Evolutionary conservation across 352 stramenopile genomes (phyloP).

Genomic region (Phytophthora citrophthora): DNA sequence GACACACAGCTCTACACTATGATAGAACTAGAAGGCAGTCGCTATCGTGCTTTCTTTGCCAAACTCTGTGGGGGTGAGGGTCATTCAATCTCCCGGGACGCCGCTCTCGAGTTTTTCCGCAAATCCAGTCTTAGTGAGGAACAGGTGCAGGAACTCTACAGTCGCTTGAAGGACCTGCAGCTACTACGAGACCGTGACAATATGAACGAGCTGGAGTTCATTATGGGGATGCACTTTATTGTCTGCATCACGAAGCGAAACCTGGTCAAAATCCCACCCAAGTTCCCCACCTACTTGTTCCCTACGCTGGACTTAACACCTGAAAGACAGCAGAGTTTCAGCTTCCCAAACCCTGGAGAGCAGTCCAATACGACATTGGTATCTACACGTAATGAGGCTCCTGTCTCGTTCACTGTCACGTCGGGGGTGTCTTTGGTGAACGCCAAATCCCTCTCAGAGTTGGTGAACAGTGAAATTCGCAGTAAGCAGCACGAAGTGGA

Average conservation of each 20-base stretch:
- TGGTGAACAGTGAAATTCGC: constrained; percentile 48
- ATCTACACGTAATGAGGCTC: not conserved
- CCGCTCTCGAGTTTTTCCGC: constrained; percentile 59
- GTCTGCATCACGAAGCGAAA: constrained; percentile 80
- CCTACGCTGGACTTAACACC: constrained; percentile 59
- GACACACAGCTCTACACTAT: constrained; percentile 61
- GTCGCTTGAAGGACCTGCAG: constrained; percentile 50
- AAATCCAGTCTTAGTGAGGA: constrained; percentile 63
- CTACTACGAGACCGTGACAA: constrained; percentile 35
- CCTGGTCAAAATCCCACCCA: constrained; percentile 49
- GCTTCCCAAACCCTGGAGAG: constrained; percentile 15
- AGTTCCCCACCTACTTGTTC: constrained; percentile 70
- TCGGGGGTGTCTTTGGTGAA: constrained; percentile 32
- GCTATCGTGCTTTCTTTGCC: constrained; percentile 69
- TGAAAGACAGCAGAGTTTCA: constrained; percentile 9
- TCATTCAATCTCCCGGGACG: constrained; percentile 31
- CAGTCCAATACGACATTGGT: constrained; percentile 13
- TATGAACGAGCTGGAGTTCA: constrained; percentile 66
- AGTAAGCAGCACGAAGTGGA: constrained; percentile 41
- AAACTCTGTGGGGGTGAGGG: constrained; percentile 38
- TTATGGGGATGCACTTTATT: constrained; percentile 81
- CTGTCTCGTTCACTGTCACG: constrained; percentile 1
- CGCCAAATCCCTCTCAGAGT: constrained; percentile 44
- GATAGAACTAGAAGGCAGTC: constrained; percentile 61
- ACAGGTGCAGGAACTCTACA: constrained; percentile 58